phyloP scores from a whole-genome alignment of 495 filamentous ascomycete species.

The Talaromyces adpressus region DNA sequence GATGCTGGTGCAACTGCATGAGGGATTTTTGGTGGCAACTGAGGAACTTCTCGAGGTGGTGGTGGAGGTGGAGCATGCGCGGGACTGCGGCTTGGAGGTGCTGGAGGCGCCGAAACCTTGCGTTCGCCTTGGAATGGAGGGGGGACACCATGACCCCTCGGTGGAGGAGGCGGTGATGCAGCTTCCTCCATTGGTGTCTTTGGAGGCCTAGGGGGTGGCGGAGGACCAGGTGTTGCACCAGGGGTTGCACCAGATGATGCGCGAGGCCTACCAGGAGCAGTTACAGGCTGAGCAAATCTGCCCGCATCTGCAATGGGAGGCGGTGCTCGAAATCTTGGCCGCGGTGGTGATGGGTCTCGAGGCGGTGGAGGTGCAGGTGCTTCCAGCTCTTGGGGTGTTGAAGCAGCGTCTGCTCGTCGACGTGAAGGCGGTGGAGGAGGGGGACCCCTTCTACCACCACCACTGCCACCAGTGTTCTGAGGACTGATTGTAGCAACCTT shows the following conservation, averaged over 20 bases:
- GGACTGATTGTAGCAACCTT: slow-evolving; percentile 50
- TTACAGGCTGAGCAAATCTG: slow-evolving; percentile 57
- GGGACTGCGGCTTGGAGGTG: slow-evolving; percentile 63
- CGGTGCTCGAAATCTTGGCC: slow-evolving; percentile 64
- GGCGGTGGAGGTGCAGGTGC: slow-evolving; percentile 46
- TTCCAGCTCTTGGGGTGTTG: slow-evolving; percentile 48
- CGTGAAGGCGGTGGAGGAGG: slow-evolving; percentile 83
- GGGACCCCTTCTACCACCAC: slow-evolving; percentile 54
- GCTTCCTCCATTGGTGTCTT: slow-evolving; percentile 75
- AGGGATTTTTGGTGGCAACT: slow-evolving; percentile 66
- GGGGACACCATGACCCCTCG: slow-evolving; percentile 63
- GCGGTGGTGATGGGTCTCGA: slow-evolving; percentile 44
- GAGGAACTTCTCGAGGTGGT: slow-evolving; percentile 56
- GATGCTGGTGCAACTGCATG: slow-evolving; percentile 27
- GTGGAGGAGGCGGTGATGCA: slow-evolving; percentile 22
- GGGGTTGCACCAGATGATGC: slow-evolving; percentile 53
- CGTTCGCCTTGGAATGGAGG: slow-evolving; percentile 73
- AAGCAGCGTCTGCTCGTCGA: slow-evolving; percentile 46
- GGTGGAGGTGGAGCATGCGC: slow-evolving; percentile 55
- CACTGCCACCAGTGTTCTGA: slow-evolving; percentile 58
- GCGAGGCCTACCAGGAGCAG: slow-evolving; percentile 46
- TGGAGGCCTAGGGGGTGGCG: slow-evolving; percentile 79
- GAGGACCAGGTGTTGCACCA: slow-evolving; percentile 44
- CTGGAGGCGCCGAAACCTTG: slow-evolving; percentile 58
- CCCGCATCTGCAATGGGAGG: slow-evolving; percentile 83